A percentile compares a stretch with the other conserved stretches of the same genome.
These are phyloP conservation scores for Fusarium equiseti DNA, from an alignment of 2,329 filamentous ascomycete species.

Conservation along the genomic window DNA sequence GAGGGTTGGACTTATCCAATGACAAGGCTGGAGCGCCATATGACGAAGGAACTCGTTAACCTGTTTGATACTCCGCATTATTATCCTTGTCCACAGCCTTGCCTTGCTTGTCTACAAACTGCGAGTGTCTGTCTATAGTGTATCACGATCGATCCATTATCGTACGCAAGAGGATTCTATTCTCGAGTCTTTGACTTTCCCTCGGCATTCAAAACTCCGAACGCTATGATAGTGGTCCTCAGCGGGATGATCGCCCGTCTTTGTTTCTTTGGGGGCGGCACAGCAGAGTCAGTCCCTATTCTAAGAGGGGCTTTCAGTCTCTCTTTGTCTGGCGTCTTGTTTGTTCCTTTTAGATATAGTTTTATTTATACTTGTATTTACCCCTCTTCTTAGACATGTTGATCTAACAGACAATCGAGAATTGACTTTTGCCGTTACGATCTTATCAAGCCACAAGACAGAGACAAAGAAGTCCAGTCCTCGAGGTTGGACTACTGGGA, in stretches of 20 bases:
- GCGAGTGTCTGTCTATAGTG: constrained; percentile 1
- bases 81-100: constrained; percentile 33
- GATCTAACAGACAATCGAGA: constrained; percentile 22
- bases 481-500: background rate
- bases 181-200: background rate
- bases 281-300: constrained; percentile 7
- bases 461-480: constrained; percentile 17
- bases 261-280: constrained; percentile 20
- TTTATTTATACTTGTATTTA: background rate
- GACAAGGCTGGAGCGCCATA: constrained; percentile 10
- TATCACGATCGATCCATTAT: constrained; percentile 14
- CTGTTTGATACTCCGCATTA: constrained; percentile 32
- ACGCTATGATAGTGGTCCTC: constrained; percentile 15
- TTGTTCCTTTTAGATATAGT: background rate
- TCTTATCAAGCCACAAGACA: constrained; percentile 20
- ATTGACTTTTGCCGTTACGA: constrained; percentile 33
- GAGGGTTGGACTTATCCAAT: constrained; percentile 21
- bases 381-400: constrained; percentile 19
- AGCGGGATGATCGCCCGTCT: constrained; percentile 18
- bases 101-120: background rate
- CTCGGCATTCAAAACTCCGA: constrained; percentile 33
- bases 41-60: constrained; percentile 26
- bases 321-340: constrained; percentile 19
- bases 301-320: background rate
- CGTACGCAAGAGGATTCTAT: background rate